phyloP scores from a whole-genome alignment of 164 flowering plant genomes.

The Kingdonia uniflora region DNA sequence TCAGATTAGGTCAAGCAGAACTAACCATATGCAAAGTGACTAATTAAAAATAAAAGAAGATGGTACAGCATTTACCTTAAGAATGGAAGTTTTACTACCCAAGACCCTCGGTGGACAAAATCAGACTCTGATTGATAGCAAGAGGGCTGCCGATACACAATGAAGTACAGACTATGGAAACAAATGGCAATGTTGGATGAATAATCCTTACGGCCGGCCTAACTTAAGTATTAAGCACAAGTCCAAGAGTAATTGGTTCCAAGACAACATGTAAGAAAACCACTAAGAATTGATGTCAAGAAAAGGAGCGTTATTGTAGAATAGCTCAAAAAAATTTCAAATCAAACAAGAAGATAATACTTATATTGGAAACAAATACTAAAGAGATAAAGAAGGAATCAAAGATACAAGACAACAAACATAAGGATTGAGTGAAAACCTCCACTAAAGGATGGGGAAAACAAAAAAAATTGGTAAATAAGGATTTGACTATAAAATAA shows the following conservation, averaged over 20 bases:
- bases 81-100: constrained; percentile 64
- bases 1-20: too few relatives aligned
- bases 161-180: constrained; percentile 91
- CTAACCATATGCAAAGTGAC: too few relatives aligned
- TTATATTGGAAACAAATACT: too few relatives aligned
- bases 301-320: background rate
- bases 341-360: too few relatives aligned
- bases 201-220: constrained; percentile 60
- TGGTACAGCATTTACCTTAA: constrained; percentile 42
- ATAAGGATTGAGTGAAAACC: too few relatives aligned
- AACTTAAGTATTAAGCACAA: constrained; percentile 77
- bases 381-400: too few relatives aligned
- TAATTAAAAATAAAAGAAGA: too few relatives aligned
- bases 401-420: too few relatives aligned
- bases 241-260: constrained; percentile 68
- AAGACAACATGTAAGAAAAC: constrained; percentile 64
- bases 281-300: background rate
- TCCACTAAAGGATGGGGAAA: too few relatives aligned
- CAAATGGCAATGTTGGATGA: constrained; percentile 84
- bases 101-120: constrained; percentile 77
- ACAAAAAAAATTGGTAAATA: too few relatives aligned
- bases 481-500: too few relatives aligned
- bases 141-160: constrained; percentile 96
- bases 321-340: background rate
- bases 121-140: constrained; percentile 65